Percentiles rank a stretch among this genome's conserved stretches.
These are phyloP conservation scores for Ophiostoma triangulosporum DNA, from an alignment of 2,329 filamentous ascomycete species.

Conservation along the genomic window DNA sequence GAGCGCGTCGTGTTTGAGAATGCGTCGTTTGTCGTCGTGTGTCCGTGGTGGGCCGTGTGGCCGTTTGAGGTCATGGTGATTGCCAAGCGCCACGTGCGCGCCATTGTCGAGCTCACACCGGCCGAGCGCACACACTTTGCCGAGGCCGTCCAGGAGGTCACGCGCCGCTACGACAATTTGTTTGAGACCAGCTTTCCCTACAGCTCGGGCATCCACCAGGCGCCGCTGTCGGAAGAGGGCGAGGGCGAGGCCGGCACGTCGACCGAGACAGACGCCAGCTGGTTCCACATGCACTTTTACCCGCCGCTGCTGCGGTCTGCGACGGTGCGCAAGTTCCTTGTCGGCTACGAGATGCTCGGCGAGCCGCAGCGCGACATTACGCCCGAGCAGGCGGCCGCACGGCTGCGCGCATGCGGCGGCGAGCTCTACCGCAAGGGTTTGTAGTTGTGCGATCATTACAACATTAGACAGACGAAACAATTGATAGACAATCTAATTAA, in stretches of 20 bases:
- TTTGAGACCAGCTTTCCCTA: constrained; percentile 97
- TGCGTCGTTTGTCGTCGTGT: constrained; percentile 68
- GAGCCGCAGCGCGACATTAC: constrained; percentile 98
- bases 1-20: constrained; percentile 88
- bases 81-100: constrained; percentile 69
- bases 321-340: constrained; percentile 89
- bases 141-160: constrained; percentile 75
- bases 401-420: constrained; percentile 62
- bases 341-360: constrained; percentile 91
- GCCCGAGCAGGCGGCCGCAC: constrained; percentile 80
- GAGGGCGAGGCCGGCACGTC: constrained; percentile 47
- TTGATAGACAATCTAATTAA: background rate
- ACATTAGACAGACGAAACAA: too few relatives aligned
- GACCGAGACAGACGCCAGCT: constrained; percentile 75
- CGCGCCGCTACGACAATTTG: constrained; percentile 86
- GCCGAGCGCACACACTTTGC: constrained; percentile 63
- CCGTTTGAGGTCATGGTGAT: constrained; percentile 91
- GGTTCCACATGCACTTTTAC: constrained; percentile 97
- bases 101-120: constrained; percentile 65
- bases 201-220: constrained; percentile 92
- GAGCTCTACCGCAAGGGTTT: constrained; percentile 67
- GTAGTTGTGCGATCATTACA: too few relatives aligned
- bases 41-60: constrained; percentile 97
- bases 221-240: constrained; percentile 44
- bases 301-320: constrained; percentile 84